Percentiles rank a stretch among this genome's conserved stretches.
Evolutionary conservation across 331 rosid species (phyloP).

Genomic region (Phaseolus coccineus): DNA sequence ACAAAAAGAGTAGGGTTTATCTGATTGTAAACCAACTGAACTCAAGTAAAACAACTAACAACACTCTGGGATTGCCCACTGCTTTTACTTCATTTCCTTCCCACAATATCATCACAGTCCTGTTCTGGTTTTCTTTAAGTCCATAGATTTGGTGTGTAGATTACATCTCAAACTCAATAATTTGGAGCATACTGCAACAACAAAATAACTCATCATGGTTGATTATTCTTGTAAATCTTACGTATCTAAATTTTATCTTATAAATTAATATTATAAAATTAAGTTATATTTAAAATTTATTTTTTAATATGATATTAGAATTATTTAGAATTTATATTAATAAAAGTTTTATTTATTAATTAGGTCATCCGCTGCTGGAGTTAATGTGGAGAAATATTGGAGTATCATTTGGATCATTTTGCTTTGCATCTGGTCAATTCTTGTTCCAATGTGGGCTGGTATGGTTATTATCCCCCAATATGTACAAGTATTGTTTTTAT

Average conservation of each 20-base stretch:
- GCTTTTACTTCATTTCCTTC: background rate
- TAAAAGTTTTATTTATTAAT: no score
- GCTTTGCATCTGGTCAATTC: constrained; percentile 47
- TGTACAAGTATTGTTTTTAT: background rate
- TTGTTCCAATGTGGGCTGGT: constrained; percentile 18
- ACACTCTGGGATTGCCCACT: background rate
- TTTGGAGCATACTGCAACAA: background rate
- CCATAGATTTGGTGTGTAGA: constrained; percentile 36
- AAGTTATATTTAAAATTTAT: no score
- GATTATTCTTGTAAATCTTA: no score
- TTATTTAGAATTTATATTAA: no score
- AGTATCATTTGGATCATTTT: constrained; percentile 41
- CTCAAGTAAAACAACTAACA: background rate
- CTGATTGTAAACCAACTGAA: background rate
- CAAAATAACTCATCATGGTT: no score
- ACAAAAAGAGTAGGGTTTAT: background rate
- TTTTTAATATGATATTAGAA: no score
- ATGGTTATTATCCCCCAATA: background rate
- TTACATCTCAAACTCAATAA: constrained; percentile 26
- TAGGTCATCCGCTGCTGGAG: no score
- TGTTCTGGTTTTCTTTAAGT: constrained; percentile 41
- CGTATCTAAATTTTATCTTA: no score
- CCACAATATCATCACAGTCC: constrained; percentile 8
- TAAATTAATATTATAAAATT: no score
- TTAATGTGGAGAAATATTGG: constrained; percentile 9